A percentile compares a stretch with the other conserved stretches of the same genome.
Conservation (phyloP, 768 basidiomycete genomes). For the Termitomyces sp. region DNA sequence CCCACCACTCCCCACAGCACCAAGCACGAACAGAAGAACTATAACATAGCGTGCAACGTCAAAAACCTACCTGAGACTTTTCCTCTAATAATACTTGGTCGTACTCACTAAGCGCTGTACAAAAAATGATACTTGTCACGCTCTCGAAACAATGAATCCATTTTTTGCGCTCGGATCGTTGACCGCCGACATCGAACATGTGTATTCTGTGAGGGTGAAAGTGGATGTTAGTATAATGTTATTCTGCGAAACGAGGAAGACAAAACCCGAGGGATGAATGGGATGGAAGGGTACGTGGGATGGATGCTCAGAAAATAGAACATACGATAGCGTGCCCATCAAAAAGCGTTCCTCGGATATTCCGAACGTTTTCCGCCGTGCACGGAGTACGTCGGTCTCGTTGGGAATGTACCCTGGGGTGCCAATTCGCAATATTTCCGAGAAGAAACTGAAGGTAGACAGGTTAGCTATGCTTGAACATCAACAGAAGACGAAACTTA, state of each 20-base stretch:
- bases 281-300: not conserved
- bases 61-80: slow-evolving; percentile 54
- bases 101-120: slow-evolving; percentile 67
- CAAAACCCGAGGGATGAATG: not conserved
- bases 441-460: slow-evolving; percentile 65
- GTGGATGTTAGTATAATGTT: not conserved
- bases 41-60: not conserved
- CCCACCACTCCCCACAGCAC: not conserved
- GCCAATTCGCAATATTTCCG: slow-evolving; percentile 77
- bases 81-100: slow-evolving; percentile 71
- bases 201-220: slow-evolving; percentile 37
- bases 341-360: slow-evolving; percentile 83
- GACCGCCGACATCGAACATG: slow-evolving; percentile 81
- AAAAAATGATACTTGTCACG: slow-evolving; percentile 69
- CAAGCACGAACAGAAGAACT: not conserved
- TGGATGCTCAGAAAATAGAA: slow-evolving; percentile 9
- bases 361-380: slow-evolving; percentile 84
- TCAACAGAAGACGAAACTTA: slow-evolving; percentile 34
- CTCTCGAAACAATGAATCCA: slow-evolving; percentile 48
- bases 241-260: not conserved
- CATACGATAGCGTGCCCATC: slow-evolving; percentile 61
- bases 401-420: slow-evolving; percentile 74
- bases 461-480: not conserved
- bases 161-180: slow-evolving; percentile 78
- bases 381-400: slow-evolving; percentile 80